A percentile compares a stretch with the other conserved stretches of the same genome.
Conservation (phyloP, 106 monocot species). For the Dactylorhiza incarnata region DNA sequence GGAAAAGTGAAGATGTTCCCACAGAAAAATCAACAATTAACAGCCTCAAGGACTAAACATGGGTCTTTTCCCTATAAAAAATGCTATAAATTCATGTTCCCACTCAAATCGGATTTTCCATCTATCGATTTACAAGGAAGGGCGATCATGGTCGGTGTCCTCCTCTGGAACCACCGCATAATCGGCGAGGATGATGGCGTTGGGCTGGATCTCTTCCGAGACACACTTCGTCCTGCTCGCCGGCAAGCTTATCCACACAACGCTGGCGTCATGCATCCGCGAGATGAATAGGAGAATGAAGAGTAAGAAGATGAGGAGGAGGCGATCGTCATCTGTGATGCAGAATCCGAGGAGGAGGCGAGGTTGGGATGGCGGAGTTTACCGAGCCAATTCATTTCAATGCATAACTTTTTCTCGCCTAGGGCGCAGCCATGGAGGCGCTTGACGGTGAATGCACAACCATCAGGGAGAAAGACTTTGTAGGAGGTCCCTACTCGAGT, state of each 20-base stretch:
- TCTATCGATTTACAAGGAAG: not conserved
- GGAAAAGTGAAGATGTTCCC: not conserved
- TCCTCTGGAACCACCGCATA: constrained; percentile 29
- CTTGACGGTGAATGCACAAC: too few relatives aligned
- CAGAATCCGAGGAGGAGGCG: too few relatives aligned
- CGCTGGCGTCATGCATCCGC: constrained; percentile 11
- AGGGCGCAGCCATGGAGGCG: too few relatives aligned
- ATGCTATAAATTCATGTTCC: not conserved
- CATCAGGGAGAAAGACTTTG: too few relatives aligned
- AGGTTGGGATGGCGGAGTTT: too few relatives aligned
- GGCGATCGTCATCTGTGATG: too few relatives aligned
- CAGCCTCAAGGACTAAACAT: not conserved
- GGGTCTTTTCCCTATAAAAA: not conserved
- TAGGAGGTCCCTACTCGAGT: too few relatives aligned
- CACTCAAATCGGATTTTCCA: not conserved
- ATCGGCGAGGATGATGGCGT: constrained; percentile 51
- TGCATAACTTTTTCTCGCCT: too few relatives aligned
- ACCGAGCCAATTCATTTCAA: too few relatives aligned
- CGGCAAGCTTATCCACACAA: constrained; percentile 46
- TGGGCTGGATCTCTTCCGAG: constrained; percentile 60
- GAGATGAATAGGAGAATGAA: not conserved
- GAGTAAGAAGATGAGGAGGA: constrained; percentile 3
- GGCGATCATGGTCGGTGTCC: not conserved
- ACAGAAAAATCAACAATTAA: not conserved
- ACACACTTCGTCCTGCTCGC: constrained; percentile 49